Base-by-base conservation (phyloP, 768 basidiomycete species). In the Pleurotus djamor region DNA sequence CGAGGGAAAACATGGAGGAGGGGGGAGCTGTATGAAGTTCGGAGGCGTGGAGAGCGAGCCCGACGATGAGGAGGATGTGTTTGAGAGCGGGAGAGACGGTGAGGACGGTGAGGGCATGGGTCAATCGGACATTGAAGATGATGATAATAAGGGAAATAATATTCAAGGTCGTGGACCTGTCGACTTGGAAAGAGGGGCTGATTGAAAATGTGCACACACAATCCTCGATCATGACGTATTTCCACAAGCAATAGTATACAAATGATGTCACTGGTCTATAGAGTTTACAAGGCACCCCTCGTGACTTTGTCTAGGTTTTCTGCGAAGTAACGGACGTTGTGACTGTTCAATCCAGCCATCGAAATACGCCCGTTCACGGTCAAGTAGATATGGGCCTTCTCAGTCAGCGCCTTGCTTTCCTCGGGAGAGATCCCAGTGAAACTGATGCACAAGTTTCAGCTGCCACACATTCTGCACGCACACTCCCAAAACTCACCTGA, bases 291-390 rank as follows among this genome's bases (percentile, higher is more conserved):
- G 14, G 71, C 65, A 4, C 79, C 78, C 41, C 85, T 81, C 51
- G 92, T 84, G 10, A 80, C 89, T 68, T 74, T 79, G 74, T 94
- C 90, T 62, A 94, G 70, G 64, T 76, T 76, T 69, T 78, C 78
- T 17, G 88, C 92, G 79, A 94, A 86, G 71, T 91, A 90, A 37
- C 72, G 59, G n/a, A 96, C 72, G 74, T 96, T 97, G 60, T 78
- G 68, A 48, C 76, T 83, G 79, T 94, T 96, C 76, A 96, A 72
- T 13, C 92, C 95, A 4, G 94, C 92, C 94, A 98, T 96, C 58
- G 92, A 94, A 67, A 98, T 96, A 52, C 95, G 81, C 49, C 95
- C 94, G 68, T 94, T 95, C 54, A 64, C 72, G 2, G 94, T 94
- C 81, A 96, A 74, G 71, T 96, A 97, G 52, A 97, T 76, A 67